Percentiles rank a stretch among this genome's conserved stretches.
Evolutionary conservation across 2,329 filamentous ascomycete species (phyloP).

Genomic region (Penicillium sp.): DNA sequence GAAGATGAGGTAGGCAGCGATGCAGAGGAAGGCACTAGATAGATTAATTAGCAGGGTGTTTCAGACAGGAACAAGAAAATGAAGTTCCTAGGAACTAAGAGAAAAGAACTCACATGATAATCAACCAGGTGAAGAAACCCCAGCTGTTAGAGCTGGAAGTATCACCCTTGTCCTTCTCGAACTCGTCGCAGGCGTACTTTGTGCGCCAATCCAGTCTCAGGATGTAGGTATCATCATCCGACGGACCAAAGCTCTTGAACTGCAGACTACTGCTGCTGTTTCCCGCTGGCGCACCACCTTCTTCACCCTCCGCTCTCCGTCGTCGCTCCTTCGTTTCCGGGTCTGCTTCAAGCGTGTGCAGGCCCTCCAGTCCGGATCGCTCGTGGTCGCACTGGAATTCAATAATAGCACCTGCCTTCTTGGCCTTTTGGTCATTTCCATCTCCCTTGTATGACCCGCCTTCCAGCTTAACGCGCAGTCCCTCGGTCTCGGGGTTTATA

Average conservation of each 20-base stretch:
- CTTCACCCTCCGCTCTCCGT: constrained; percentile 22
- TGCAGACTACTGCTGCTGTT: constrained; percentile 65
- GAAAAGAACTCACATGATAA: constrained; percentile 72
- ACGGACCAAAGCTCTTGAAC: constrained; percentile 70
- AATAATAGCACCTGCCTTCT: constrained; percentile 62
- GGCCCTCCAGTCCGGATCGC: constrained; percentile 67
- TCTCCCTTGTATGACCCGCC: constrained; percentile 57
- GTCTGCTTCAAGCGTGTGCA: constrained; percentile 28
- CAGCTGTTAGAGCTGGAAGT: constrained; percentile 57
- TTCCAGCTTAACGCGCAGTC: constrained; percentile 67
- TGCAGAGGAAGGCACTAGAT: constrained; percentile 76
- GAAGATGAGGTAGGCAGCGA: constrained; percentile 91
- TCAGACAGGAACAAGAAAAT: not conserved
- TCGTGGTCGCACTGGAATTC: constrained; percentile 80
- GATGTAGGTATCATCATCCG: constrained; percentile 59
- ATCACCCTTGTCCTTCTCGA: constrained; percentile 47
- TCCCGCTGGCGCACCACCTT: constrained; percentile 13
- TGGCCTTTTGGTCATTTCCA: constrained; percentile 57
- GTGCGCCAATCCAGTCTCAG: constrained; percentile 82
- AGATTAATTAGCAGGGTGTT: not conserved
- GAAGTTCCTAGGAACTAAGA: not conserved
- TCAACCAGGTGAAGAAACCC: constrained; percentile 98
- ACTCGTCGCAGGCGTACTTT: constrained; percentile 76
- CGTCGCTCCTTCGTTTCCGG: not conserved
- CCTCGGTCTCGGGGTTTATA: constrained; percentile 67